Conservation (phyloP, 164 flowering plant species). For the Chimonanthus praecox region DNA sequence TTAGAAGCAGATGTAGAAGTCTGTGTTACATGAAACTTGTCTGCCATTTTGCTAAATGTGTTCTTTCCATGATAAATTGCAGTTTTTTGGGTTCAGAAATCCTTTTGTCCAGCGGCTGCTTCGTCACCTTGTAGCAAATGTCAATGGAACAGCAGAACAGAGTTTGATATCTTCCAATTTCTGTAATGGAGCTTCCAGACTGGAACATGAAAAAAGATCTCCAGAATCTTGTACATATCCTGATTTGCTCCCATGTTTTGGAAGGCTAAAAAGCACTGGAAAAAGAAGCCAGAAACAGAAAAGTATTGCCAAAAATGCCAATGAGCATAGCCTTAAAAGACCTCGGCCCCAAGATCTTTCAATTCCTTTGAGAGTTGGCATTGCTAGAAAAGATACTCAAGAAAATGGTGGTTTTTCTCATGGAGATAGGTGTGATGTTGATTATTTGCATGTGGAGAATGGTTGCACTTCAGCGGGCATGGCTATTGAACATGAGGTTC, state of each 20-base stretch:
- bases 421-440: neutral
- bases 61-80: slow-evolving; percentile 23
- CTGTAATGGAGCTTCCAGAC: slow-evolving; percentile 21
- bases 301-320: slow-evolving; percentile 16
- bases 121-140: slow-evolving; percentile 67
- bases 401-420: neutral
- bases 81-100: slow-evolving; percentile 95
- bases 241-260: slow-evolving; percentile 28
- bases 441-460: neutral
- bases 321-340: slow-evolving; percentile 21
- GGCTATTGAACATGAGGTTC: neutral
- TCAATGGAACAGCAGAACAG: slow-evolving; percentile 39
- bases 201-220: slow-evolving; percentile 13
- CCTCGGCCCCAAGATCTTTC: slow-evolving; percentile 13
- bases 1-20: neutral
- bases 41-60: slow-evolving; percentile 1
- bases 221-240: slow-evolving; percentile 24
- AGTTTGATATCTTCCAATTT: slow-evolving; percentile 27
- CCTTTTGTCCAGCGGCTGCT: slow-evolving; percentile 76
- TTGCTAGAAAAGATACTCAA: slow-evolving; percentile 10
- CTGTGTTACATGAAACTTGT: neutral
- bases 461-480: neutral
- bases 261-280: slow-evolving; percentile 28
- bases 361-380: slow-evolving; percentile 15
- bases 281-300: slow-evolving; percentile 52